Evolutionary conservation across 176 grass and related monocot species (phyloP).

Genomic region (Juncus inflexus): DNA sequence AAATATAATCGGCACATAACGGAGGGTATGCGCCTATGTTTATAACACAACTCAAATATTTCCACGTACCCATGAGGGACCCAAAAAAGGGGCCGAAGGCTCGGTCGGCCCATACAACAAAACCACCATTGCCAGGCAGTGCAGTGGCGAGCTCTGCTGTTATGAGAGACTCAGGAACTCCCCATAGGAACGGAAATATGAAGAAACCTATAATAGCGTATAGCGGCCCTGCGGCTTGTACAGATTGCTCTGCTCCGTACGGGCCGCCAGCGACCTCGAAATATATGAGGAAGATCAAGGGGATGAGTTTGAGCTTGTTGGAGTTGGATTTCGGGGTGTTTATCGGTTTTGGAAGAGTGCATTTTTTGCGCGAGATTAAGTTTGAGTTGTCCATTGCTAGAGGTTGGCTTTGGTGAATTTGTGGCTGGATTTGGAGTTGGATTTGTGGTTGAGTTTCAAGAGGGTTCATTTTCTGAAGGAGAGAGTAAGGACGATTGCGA

Average conservation of each 20-base stretch:
- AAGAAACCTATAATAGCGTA: conserved; percentile 56
- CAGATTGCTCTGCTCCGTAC: conserved; percentile 58
- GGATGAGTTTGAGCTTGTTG: conserved; percentile 58
- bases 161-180: conserved; percentile 67
- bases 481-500: conserved; percentile 21
- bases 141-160: conserved; percentile 69
- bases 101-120: conserved; percentile 56
- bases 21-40: conserved; percentile 65
- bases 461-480: conserved; percentile 20
- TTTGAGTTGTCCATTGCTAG: conserved; percentile 10
- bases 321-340: conserved; percentile 12
- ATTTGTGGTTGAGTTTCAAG: conserved; percentile 22
- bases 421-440: conserved; percentile 7
- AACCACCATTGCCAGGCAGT: conserved; percentile 72
- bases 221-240: conserved; percentile 51
- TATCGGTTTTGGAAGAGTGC: conserved; percentile 22
- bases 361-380: conserved; percentile 3
- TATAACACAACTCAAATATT: conserved; percentile 55
- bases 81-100: conserved; percentile 71
- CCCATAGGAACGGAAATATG: conserved; percentile 75
- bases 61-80: conserved; percentile 65
- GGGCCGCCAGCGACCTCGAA: conserved; percentile 78
- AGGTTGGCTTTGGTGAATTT: background rate
- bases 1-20: conserved; percentile 60
- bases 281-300: conserved; percentile 72